These are phyloP conservation scores for Extremus antarcticus DNA, from an alignment of 495 filamentous ascomycete genomes.

Conservation along the genomic window DNA sequence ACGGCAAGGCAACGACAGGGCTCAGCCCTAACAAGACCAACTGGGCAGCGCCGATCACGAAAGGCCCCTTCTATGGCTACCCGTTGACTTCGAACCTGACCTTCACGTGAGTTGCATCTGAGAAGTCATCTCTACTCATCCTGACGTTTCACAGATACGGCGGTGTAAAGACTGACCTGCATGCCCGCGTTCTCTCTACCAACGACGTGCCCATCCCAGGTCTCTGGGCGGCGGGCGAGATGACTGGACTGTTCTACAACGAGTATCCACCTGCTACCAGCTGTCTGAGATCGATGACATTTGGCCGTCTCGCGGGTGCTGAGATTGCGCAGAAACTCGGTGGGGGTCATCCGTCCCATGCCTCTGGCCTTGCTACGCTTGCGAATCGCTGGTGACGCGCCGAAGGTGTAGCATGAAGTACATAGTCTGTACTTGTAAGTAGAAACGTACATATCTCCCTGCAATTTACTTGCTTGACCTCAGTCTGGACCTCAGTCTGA, in stretches of 20 bases:
- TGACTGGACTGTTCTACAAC: conserved; percentile 21
- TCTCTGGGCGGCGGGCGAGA: conserved; percentile 7
- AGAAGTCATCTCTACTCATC: neutral
- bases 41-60: conserved; percentile 21
- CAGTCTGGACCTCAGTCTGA: too few species aligned
- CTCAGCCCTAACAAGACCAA: conserved; percentile 23
- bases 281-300: conserved; percentile 18
- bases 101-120: conserved; percentile 13
- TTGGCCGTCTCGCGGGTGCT: conserved; percentile 16
- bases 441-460: too few species aligned
- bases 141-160: conserved; percentile 15
- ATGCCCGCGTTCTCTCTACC: conserved; percentile 17
- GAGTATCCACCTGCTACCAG: conserved; percentile 21
- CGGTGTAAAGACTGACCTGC: conserved; percentile 18
- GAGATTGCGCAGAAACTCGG: conserved; percentile 16
- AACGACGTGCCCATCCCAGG: conserved; percentile 22
- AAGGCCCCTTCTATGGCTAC: conserved; percentile 20
- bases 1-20: conserved; percentile 21
- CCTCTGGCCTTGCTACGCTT: neutral
- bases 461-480: too few species aligned
- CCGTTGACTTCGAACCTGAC: conserved; percentile 11
- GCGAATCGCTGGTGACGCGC: neutral
- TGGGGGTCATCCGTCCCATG: neutral
- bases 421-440: too few species aligned
- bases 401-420: too few species aligned